A percentile compares a stretch with the other conserved stretches of the same genome.
Conservation (phyloP, 108 stramenopile species). For the Cylindrotheca fusiformis region DNA sequence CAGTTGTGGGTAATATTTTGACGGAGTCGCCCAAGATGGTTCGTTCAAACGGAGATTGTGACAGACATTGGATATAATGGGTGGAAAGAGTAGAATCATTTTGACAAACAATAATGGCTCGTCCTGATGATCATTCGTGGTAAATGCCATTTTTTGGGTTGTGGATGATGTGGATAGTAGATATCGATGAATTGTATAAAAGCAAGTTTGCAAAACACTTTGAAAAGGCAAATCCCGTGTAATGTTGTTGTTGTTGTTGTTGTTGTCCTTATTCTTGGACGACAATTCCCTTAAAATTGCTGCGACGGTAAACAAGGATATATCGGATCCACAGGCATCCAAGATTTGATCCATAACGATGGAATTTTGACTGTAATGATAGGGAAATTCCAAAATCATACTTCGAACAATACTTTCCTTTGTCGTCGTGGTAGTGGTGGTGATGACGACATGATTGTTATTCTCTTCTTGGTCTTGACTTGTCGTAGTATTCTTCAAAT, state of each 20-base stretch:
- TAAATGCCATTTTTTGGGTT: too few species aligned
- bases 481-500: constrained; percentile 4
- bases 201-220: constrained; percentile 27
- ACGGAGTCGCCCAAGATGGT: constrained; percentile 18
- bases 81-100: constrained; percentile 18
- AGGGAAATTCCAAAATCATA: constrained; percentile 3
- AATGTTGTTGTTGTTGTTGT: neutral
- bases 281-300: constrained; percentile 15
- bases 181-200: constrained; percentile 12
- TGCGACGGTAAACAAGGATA: constrained; percentile 12
- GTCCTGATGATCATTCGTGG: too few species aligned
- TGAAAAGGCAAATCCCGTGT: constrained; percentile 8
- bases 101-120: too few species aligned
- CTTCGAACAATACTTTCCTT: neutral
- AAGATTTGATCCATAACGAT: constrained; percentile 17
- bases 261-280: neutral
- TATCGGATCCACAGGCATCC: constrained; percentile 11
- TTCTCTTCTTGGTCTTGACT: neutral
- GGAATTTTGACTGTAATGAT: neutral
- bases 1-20: constrained; percentile 20
- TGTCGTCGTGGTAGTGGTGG: neutral
- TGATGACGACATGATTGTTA: too few species aligned
- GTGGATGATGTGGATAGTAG: constrained; percentile 18
- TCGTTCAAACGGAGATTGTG: constrained; percentile 11
- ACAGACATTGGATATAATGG: constrained; percentile 30